A percentile compares a stretch with the other conserved stretches of the same genome.
Evolutionary conservation across 1,284 basidiomycete genomes (phyloP).

Genomic region (Irpex sp.): DNA sequence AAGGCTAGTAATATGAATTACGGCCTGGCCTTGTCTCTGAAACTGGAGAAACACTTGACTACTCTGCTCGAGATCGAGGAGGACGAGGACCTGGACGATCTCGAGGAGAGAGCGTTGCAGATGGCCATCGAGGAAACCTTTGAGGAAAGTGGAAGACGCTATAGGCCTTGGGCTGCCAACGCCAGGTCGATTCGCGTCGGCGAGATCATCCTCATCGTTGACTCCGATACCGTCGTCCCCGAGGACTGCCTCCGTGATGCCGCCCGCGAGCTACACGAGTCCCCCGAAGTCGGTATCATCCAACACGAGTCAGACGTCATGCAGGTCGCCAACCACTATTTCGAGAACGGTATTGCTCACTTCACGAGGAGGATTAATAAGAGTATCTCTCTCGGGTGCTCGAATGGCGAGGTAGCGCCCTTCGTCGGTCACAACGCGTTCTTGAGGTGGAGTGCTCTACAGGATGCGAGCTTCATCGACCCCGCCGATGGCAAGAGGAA

Average conservation of each 20-base stretch:
- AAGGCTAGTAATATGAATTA: constrained; percentile 59
- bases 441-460: constrained; percentile 78
- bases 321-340: constrained; percentile 82
- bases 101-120: constrained; percentile 60
- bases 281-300: constrained; percentile 77
- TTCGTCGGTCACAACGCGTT: constrained; percentile 90
- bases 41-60: constrained; percentile 43
- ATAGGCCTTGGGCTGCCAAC: constrained; percentile 62
- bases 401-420: constrained; percentile 77
- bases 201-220: constrained; percentile 64
- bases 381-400: constrained; percentile 70
- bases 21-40: constrained; percentile 43
- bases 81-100: constrained; percentile 28
- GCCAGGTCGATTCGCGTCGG: constrained; percentile 53
- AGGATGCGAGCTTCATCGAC: constrained; percentile 73
- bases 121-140: constrained; percentile 64
- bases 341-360: constrained; percentile 80
- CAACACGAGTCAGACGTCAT: constrained; percentile 83
- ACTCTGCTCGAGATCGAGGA: constrained; percentile 34
- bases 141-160: constrained; percentile 46
- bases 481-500: constrained; percentile 57
- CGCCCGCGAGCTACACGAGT: constrained; percentile 70
- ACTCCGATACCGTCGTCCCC: constrained; percentile 80
- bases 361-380: constrained; percentile 78
- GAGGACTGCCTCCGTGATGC: constrained; percentile 84